Evolutionary conservation across 805 yeast genomes (phyloP), one percentile per base, ranked within the genome.

Genomic region (Candida jianshihensis): DNA sequence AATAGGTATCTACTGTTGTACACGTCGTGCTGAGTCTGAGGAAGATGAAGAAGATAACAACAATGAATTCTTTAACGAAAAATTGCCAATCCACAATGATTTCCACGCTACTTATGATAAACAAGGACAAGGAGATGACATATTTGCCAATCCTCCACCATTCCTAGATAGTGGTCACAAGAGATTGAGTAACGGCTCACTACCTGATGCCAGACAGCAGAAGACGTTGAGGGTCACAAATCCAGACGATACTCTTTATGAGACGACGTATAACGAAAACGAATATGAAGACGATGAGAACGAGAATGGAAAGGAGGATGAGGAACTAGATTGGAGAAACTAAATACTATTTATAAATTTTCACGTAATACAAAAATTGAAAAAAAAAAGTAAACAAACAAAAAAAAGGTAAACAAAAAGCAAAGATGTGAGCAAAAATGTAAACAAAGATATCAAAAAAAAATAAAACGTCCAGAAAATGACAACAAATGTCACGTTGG

Each of bases 181-280:
- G 42, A 62, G 75, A 41, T 60, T 73, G 40, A 71, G 78, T 49
- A 66, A 73, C 41, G 75, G 78, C 14, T 71, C 78, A 10, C 53
- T 74, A 37, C 79, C 76, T 2, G 78, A 73, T 47, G 72, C 71
- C 6, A 58, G 71, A 42, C 55, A 42, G 19, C 52, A 47, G 26
- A 71, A 73, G 28, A 63, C 73, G 4, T 55, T 74, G 40, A 70
- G 74, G 47, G 75, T 74, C 31, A 76, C 70, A 7, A 74, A 74
- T 51, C 67, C 67, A 2, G 67, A 61, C 39, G 53, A 48, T 31
- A 33, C 47, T 4, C 26, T 7, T 5, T 39, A 41, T 20, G 50
- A 43, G 12, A 34, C 41, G 2, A 42, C 47, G 5, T 16, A 42
- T 28, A 34, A 39, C 18, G 39, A 41, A 6, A 31, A 13, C 7